These are phyloP conservation scores for Cryptococcus sp. DNA, from an alignment of 1,284 basidiomycete genomes.

Conservation along the genomic window DNA sequence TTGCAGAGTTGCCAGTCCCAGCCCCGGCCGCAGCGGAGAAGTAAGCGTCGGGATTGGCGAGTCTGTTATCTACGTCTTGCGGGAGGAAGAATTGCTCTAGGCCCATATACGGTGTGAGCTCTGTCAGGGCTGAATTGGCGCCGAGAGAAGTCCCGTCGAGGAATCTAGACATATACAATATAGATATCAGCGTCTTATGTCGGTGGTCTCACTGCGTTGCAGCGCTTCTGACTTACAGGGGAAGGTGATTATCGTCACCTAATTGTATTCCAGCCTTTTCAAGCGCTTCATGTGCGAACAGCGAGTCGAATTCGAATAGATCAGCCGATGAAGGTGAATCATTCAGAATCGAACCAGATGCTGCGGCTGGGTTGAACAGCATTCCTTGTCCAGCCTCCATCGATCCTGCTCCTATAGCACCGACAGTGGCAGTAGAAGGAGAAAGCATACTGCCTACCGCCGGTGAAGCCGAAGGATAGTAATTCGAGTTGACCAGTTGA, in stretches of 20 bases:
- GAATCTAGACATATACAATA: conserved; percentile 33
- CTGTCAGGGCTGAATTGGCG: conserved; percentile 27
- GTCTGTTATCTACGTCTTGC: conserved; percentile 40
- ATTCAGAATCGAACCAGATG: conserved; percentile 40
- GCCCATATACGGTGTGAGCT: conserved; percentile 47
- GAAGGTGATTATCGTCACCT: conserved; percentile 47
- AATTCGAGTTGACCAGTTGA: conserved; percentile 23
- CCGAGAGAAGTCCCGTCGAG: conserved; percentile 52
- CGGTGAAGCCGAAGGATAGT: conserved; percentile 22
- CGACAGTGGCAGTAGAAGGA: conserved; percentile 1
- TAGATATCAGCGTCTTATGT: neutral
- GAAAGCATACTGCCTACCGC: neutral
- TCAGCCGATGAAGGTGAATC: conserved; percentile 48
- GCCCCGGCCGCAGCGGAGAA: too few relatives aligned
- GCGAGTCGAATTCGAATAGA: conserved; percentile 50
- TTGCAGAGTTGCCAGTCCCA: too few relatives aligned
- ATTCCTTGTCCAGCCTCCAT: conserved; percentile 10
- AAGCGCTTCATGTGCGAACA: conserved; percentile 50
- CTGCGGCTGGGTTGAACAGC: conserved; percentile 19
- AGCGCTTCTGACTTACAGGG: conserved; percentile 33
- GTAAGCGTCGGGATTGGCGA: conserved; percentile 21
- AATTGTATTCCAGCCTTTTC: conserved; percentile 48
- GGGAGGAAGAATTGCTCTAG: conserved; percentile 54
- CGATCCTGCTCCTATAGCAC: conserved; percentile 1
- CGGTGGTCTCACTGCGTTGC: neutral